Percentiles rank a stretch among this genome's conserved stretches.
Evolutionary conservation across 2,329 filamentous ascomycete genomes (phyloP).

Genomic region (Botryotinia globosa): DNA sequence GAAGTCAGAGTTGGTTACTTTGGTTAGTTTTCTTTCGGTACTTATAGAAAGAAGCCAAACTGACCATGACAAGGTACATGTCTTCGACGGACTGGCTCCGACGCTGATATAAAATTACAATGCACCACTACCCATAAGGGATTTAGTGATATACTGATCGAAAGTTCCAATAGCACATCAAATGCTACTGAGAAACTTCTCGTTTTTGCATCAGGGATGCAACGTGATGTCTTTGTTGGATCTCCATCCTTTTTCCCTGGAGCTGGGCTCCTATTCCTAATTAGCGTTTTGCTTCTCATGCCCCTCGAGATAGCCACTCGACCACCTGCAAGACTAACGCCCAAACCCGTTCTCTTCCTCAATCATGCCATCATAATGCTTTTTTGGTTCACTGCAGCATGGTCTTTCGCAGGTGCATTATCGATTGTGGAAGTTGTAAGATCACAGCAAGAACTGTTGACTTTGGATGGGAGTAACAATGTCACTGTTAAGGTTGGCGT

Average conservation of each 20-base stretch:
- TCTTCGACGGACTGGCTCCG: neutral
- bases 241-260: conserved; percentile 6
- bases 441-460: conserved; percentile 8
- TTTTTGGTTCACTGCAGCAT: conserved; percentile 11
- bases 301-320: neutral
- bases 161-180: neutral
- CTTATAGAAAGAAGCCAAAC: rapidly evolving
- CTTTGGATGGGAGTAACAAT: neutral
- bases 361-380: neutral
- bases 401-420: neutral
- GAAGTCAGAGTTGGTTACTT: conserved; percentile 17
- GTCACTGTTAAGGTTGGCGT: conserved; percentile 1
- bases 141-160: conserved; percentile 3
- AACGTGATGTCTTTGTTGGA: conserved; percentile 1
- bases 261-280: conserved; percentile 4
- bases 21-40: neutral
- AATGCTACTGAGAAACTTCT: conserved; percentile 1
- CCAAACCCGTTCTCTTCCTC: neutral
- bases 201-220: neutral
- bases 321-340: neutral
- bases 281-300: conserved; percentile 5
- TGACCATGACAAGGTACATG: conserved; percentile 1
- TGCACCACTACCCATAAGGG: neutral
- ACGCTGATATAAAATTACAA: neutral
- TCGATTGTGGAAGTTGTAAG: neutral